Percentiles rank a stretch among this genome's conserved stretches.
Conservation (phyloP, 2,329 filamentous ascomycete species). For the Hypoxylon rubiginosum region DNA sequence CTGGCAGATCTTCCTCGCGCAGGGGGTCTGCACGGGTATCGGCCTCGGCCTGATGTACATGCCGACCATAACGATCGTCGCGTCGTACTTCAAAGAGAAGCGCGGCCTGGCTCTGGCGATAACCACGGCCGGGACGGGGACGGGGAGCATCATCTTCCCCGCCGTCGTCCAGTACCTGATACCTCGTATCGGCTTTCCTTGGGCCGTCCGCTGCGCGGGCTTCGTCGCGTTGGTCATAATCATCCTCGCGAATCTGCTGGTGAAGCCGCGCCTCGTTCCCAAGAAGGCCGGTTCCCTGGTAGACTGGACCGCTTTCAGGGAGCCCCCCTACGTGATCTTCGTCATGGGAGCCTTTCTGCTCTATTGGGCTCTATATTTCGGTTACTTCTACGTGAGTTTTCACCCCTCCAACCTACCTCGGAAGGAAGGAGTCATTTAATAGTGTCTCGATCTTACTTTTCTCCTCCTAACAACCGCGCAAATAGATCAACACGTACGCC, state of each 20-base stretch:
- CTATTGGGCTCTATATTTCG: constrained; percentile 68
- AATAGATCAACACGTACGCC: constrained; percentile 51
- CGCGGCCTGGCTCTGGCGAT: constrained; percentile 71
- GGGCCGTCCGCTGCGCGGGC: constrained; percentile 72
- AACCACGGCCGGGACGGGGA: constrained; percentile 70
- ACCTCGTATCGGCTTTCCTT: constrained; percentile 72
- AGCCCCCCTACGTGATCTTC: constrained; percentile 60
- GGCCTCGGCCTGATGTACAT: constrained; percentile 68
- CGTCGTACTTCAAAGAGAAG: constrained; percentile 70
- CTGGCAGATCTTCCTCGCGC: constrained; percentile 59
- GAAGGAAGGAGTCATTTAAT: no score
- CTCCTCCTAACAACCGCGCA: constrained; percentile 12
- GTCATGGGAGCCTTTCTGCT: constrained; percentile 55
- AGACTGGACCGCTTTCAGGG: constrained; percentile 64
- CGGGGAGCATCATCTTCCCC: constrained; percentile 75
- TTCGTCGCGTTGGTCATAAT: constrained; percentile 69
- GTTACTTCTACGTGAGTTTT: constrained; percentile 61
- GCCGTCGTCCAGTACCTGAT: constrained; percentile 69
- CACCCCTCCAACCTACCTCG: no score
- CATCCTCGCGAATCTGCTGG: constrained; percentile 56
- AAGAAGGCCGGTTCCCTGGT: constrained; percentile 62
- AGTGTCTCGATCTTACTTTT: constrained; percentile 10
- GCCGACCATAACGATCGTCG: constrained; percentile 65
- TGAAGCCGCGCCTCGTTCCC: constrained; percentile 62
- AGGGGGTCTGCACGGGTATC: constrained; percentile 66